Evolutionary conservation across 1,139 yeast species (phyloP).

Genomic region (Suhomyces guaymorum): DNA sequence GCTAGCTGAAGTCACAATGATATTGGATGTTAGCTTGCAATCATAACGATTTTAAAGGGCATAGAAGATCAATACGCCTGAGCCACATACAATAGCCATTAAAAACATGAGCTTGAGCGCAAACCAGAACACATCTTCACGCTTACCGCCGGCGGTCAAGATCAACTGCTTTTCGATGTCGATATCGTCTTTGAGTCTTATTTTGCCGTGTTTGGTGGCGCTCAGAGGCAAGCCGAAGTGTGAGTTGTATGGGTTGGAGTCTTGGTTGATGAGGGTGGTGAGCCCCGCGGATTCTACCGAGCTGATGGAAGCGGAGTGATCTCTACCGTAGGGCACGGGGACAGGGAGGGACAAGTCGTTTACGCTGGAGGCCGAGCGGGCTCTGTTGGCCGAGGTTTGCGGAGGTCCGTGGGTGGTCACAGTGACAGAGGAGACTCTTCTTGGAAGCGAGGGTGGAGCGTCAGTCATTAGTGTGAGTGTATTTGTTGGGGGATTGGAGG

Average conservation of each 20-base stretch:
- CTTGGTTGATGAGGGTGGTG: conserved; percentile 17
- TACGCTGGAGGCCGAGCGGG: conserved; percentile 11
- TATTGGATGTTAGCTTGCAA: no score
- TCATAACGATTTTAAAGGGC: no score
- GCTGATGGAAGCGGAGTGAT: conserved; percentile 21
- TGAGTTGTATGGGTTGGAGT: conserved; percentile 12
- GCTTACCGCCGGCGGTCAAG: conserved; percentile 41
- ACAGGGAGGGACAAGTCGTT: conserved; percentile 4
- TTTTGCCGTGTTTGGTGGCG: conserved; percentile 16
- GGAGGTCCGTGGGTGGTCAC: not conserved
- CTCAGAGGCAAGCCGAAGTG: conserved; percentile 4
- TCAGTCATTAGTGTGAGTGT: no score
- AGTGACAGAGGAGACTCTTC: conserved; percentile 6
- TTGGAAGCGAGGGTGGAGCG: conserved; percentile 7
- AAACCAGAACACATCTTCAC: conserved; percentile 36
- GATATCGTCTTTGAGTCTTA: conserved; percentile 27
- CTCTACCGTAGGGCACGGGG: conserved; percentile 12
- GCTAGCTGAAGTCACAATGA: no score
- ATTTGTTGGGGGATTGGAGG: not conserved
- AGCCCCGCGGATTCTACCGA: conserved; percentile 18
- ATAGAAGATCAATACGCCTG: conserved; percentile 39
- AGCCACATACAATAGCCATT: conserved; percentile 33
- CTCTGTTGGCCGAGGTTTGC: conserved; percentile 4
- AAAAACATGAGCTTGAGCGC: conserved; percentile 34
- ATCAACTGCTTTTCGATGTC: conserved; percentile 44